A percentile compares a stretch with the other conserved stretches of the same genome.
Conservation (phyloP, 2,329 filamentous ascomycete genomes). For the Didymosphaeria variabile region DNA sequence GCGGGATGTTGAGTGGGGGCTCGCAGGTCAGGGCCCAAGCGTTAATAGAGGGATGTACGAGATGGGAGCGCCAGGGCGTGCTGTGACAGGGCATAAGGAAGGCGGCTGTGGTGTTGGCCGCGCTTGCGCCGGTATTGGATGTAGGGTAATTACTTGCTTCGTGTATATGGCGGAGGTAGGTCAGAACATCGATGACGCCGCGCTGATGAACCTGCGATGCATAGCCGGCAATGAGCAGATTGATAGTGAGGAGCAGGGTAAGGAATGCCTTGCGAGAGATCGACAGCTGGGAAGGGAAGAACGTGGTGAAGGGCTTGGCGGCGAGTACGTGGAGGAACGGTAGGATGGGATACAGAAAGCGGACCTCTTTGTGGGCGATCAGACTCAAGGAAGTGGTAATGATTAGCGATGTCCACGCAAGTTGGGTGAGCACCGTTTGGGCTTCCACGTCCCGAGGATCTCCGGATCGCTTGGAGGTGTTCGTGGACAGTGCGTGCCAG, state of each 20-base stretch:
- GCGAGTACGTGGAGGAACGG: constrained; percentile 85
- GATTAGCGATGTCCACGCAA: constrained; percentile 59
- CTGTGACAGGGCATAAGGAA: constrained; percentile 97
- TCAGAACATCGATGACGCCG: constrained; percentile 77
- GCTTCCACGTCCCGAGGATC: constrained; percentile 20
- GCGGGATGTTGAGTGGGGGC: constrained; percentile 77
- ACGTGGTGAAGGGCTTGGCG: constrained; percentile 70
- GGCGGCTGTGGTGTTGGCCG: constrained; percentile 62
- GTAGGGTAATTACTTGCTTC: constrained; percentile 70
- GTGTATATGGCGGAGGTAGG: constrained; percentile 79
- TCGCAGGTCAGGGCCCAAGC: constrained; percentile 92
- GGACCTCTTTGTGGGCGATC: constrained; percentile 94
- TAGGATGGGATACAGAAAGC: constrained; percentile 93
- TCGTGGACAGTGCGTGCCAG: constrained; percentile 53
- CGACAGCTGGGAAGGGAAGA: constrained; percentile 61
- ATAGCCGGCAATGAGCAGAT: constrained; percentile 77
- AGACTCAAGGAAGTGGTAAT: constrained; percentile 74
- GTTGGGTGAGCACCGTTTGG: constrained; percentile 31
- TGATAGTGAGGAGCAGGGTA: constrained; percentile 66
- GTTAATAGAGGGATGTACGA: constrained; percentile 76
- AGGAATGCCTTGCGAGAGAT: constrained; percentile 61
- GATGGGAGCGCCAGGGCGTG: constrained; percentile 91
- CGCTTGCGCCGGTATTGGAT: constrained; percentile 53
- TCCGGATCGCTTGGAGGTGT: neutral
- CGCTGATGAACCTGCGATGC: constrained; percentile 78